These are phyloP conservation scores for Fusarium verrucosum DNA, from an alignment of 2,329 filamentous ascomycete species.

Conservation along the genomic window DNA sequence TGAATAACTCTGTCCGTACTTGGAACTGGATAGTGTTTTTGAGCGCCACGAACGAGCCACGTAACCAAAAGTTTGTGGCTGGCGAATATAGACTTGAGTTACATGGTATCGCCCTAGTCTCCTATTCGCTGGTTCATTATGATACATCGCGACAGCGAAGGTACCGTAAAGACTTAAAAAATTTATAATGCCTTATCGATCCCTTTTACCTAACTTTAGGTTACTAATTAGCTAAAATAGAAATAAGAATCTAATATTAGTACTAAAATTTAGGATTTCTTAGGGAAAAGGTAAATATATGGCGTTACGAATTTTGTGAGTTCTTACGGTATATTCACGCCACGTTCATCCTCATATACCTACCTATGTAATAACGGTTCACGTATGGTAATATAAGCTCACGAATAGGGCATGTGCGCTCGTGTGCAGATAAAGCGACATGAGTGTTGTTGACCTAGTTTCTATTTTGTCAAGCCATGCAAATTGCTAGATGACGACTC, in stretches of 20 bases:
- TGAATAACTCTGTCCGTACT: not conserved
- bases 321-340: no score
- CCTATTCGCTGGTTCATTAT: not conserved
- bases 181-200: no score
- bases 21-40: not conserved
- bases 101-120: not conserved
- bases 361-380: no score
- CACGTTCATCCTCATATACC: no score
- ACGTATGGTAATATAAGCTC: not conserved
- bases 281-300: no score
- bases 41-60: slow-evolving; percentile 9
- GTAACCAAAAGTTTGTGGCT: not conserved
- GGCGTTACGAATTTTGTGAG: no score
- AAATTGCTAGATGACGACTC: not conserved
- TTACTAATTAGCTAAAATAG: no score
- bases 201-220: no score
- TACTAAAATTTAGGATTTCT: no score
- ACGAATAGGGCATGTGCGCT: not conserved
- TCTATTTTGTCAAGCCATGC: not conserved
- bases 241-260: no score
- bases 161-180: no score
- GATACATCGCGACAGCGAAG: not conserved
- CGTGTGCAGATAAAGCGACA: no score
- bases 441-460: not conserved
- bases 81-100: not conserved